Percentiles rank a stretch among this genome's conserved stretches.
Evolutionary conservation across 805 yeast species (phyloP).

Genomic region (Saturnispora quitensis): DNA sequence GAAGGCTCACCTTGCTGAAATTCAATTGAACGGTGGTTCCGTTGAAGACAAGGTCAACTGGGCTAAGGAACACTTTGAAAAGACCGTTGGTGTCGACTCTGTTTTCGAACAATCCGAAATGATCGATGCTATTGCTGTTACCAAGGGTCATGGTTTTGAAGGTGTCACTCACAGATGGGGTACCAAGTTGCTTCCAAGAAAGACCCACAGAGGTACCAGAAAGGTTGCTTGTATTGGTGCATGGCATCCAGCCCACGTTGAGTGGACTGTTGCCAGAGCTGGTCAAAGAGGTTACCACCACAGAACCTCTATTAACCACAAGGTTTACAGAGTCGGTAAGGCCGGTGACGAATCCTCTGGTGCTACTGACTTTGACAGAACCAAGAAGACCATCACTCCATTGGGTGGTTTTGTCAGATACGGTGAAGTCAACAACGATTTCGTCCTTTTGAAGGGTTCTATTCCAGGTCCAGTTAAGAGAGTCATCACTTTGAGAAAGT

Average conservation of each 20-base stretch:
- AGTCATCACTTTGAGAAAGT: constrained; percentile 97
- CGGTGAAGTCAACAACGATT: constrained; percentile 97
- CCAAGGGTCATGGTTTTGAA: constrained; percentile 99
- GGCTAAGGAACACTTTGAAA: constrained; percentile 99
- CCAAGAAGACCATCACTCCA: constrained; percentile 99
- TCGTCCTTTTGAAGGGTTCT: constrained; percentile 95
- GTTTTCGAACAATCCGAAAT: constrained; percentile 98
- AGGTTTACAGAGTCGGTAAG: constrained; percentile 98
- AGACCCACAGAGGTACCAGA: constrained; percentile 99
- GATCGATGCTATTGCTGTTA: constrained; percentile 97
- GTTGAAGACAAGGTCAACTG: constrained; percentile 94
- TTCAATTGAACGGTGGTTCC: constrained; percentile 99
- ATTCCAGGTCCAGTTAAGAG: constrained; percentile 99
- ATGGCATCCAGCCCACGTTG: constrained; percentile 99
- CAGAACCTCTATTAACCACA: constrained; percentile 99
- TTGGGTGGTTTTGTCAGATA: constrained; percentile 99
- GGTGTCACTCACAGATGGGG: constrained; percentile 99
- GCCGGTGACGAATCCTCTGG: constrained; percentile 91
- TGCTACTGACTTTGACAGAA: constrained; percentile 97
- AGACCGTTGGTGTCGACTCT: constrained; percentile 91
- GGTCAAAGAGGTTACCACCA: constrained; percentile 99
- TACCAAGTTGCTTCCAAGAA: constrained; percentile 99
- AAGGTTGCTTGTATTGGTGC: constrained; percentile 99
- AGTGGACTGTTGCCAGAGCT: constrained; percentile 99
- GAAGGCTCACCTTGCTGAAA: constrained; percentile 99